Base-by-base conservation (phyloP, 129 eudicot genomes). In the Silybum marianum region DNA sequence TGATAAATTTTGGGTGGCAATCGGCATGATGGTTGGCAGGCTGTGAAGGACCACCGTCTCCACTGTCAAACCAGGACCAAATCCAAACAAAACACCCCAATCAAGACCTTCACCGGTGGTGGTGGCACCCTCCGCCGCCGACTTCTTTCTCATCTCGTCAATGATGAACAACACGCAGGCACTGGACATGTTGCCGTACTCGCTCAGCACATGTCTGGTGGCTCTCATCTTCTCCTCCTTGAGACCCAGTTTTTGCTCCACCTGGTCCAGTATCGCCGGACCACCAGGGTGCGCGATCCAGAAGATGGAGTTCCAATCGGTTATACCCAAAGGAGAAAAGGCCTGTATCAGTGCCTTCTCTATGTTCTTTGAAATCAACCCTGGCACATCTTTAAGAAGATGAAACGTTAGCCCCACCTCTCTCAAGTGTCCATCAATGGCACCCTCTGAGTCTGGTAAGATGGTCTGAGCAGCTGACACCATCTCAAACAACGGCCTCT, bases 251-350 rank as follows among this genome's bases (percentile, higher is more conserved):
- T 86, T 89, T 0, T 11, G 71, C 85, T 89, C 93, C 40, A 89
- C 89, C 74, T 89, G 93, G 72, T 89, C 90, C 48, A 89, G 58
- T 6, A 89, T 87, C 2, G 93, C 93, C 1, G 93, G 90, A 3
- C 93, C 93, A 0, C 93, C 86, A 0, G 86, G 86, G 18, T 83
- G 86, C 4, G 86, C 83, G 34, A 78, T 72, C 86, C 94, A 92
- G 81, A 92, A 92, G 2, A 92, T 28, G 0, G 93, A 87, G 88
- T 92, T 92, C 91, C 94, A 89, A 14, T 86, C 92, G 2, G 60
- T 63, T 14, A 89, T 81, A 1, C 90, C 92, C 13, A 89, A 80
- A 0, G 92, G 92, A 10, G 83, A 44, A 81, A 89, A 86, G 0
- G 90, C 92, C 14, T 84, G 88, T 19, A 67, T 54, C 9, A 89